These are phyloP conservation scores for Talaromyces proteolyticus DNA, from an alignment of 495 filamentous ascomycete species.

Conservation along the genomic window DNA sequence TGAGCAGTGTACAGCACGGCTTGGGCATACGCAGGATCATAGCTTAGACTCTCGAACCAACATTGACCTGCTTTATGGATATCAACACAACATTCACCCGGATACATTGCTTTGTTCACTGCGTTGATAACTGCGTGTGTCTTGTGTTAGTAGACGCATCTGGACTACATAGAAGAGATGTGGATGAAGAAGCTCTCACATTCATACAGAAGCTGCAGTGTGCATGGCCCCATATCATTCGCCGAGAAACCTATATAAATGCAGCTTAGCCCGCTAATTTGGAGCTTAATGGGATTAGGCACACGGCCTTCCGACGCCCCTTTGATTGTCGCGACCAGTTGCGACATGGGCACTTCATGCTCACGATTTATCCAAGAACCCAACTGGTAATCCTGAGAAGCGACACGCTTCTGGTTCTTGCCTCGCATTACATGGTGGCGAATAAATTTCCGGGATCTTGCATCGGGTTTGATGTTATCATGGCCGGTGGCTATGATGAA, in stretches of 20 bases:
- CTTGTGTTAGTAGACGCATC: neutral
- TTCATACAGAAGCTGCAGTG: neutral
- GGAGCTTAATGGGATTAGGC: neutral
- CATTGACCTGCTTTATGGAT: neutral
- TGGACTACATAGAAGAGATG: neutral
- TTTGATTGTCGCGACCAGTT: neutral
- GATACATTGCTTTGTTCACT: neutral
- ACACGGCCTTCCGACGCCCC: neutral
- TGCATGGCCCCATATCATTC: neutral
- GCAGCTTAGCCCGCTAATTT: too few species aligned
- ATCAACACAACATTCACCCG: neutral
- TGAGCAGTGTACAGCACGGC: neutral
- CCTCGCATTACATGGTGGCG: constrained; percentile 45
- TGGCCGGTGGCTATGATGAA: constrained; percentile 21
- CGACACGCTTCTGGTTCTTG: constrained; percentile 25
- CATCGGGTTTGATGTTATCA: constrained; percentile 16
- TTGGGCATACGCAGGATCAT: neutral
- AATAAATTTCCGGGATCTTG: constrained; percentile 30
- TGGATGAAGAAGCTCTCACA: neutral
- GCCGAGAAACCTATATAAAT: neutral
- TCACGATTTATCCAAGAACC: neutral
- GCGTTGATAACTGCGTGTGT: neutral
- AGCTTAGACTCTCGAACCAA: neutral
- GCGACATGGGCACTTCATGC: neutral
- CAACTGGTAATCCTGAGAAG: neutral